Base-by-base conservation (phyloP, 116 monocot genomes). In the Iris pallida region DNA sequence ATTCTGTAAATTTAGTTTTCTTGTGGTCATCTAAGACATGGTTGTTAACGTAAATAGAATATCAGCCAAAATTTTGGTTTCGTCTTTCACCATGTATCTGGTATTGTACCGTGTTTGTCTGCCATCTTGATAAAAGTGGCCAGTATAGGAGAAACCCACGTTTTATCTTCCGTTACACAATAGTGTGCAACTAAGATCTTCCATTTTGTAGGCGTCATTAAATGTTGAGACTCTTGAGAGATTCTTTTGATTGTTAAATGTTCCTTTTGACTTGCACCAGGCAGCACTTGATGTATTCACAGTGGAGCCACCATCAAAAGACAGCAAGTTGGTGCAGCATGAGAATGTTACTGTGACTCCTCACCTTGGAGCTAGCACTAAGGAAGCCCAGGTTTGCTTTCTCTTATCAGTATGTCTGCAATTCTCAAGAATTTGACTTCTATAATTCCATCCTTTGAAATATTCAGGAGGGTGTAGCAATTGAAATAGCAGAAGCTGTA, bases 231-330 rank as follows among this genome's bases (percentile, higher is more conserved):
- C n/a, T n/a, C n/a, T 3, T 65, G 20, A 8, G 16, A 49, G 8
- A 5, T 47, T 52, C 42, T 13, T 42, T 60, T 14, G 12, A 42
- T 42, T 6, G 42, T 60, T 60, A 30, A 30, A 30, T 30, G 3
- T 67, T 20, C 7, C 18, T 47, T 66, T 10, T 66, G 12, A 43
- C 40, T 47, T 70, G 53, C 30, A 45, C 43, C 65, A 91, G 91
- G 91, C 91, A 7, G 84, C 91, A 70, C 87, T 91, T 53, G 91
- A 91, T 80, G 91, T 91, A 52, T 91, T 91, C 61, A 77, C 81
- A 40, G 84, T 65, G 62, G 91, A 91, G 68, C 91, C 91, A 3
- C 87, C 91, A 51, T 42, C 82, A 47, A 73, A 65, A 64, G 91
- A 87, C 12, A 82, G 75, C 75, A 85, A 70, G 68, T 65, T 91